Base-by-base conservation (phyloP, 306 rosid genomes). In the Cicer chorassanicum region DNA sequence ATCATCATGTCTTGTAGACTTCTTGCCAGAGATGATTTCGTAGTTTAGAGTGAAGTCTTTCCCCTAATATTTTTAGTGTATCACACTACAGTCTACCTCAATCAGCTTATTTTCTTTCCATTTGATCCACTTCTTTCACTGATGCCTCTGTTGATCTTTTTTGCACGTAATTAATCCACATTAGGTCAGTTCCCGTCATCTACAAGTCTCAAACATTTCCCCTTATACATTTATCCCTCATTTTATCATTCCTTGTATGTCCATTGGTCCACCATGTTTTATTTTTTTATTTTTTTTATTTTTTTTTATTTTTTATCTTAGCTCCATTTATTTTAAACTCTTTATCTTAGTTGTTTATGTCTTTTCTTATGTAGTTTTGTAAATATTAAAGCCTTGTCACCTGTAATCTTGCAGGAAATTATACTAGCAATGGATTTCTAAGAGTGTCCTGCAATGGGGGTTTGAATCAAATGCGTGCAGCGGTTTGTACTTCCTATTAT, bases 381-480 rank as follows among this genome's bases (percentile, higher is more conserved):
- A 60, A 54, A 38, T 40, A 62, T 19, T 65, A 48, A 72, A 71
- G 29, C 29, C 65, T 63, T 43, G 43, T n/a, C 34, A 74, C 43
- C 71, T 86, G 80, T 59, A 68, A 65, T 53, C 60, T 76, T 87
- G 87, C 91, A 80, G 99, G 96, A 86, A 92, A 92, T 83, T 95
- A 95, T 86, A 87, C 86, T 61, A 95, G 99, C 75, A 92, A 95
- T 87, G 99, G 99, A 46, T 89, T 92, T 88, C 96, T 95, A 50
- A 88, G 93, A 77, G 96, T 92, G 63, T 90, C 99, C 73, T 95
- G 99, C 88, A 95, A 95, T 73, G 99, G 99, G 64, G 99, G 99
- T 55, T 85, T 95, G 89, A 95, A 95, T 86, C 99, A 95, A 87
- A 95, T 95, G 99, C 99, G 99, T 63, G 95, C 98, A 34, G 99